Evolutionary conservation across 768 basidiomycete species (phyloP), one percentile per base, ranked within the genome.

Genomic region (Pleurotus giganteus): DNA sequence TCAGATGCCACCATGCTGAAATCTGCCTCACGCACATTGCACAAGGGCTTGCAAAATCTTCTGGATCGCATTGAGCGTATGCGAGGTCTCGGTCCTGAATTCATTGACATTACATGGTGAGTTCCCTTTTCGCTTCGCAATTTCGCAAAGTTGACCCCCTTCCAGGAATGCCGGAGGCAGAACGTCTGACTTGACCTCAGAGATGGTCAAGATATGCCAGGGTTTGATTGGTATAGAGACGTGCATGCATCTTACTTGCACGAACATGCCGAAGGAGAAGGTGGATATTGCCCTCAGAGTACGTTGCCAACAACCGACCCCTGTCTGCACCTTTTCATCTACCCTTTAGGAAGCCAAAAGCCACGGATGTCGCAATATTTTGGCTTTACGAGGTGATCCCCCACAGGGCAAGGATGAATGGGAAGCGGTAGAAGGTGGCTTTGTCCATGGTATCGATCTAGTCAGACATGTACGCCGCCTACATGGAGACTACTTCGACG

Each of bases 31-130:
- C 21, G 24, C 15, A 12, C 23, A 26, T 8, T 26, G 1, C 28
- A 17, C 2, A 61, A 96, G 86, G 92, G 91, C 60, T 74, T 97
- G 44, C 92, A 96, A 87, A 99, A 99, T 70, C 78, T 99, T 29
- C 80, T 97, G 57, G 95, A 98, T 72, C 94, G 97, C 64, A 98
- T 99, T 74, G 96, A 98, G 71, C 91, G 95, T 59, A 98, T 99
- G 97, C 82, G 94, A 51, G 83, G 83, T 6, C 74, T 97, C 31
- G 96, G 97, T 1, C 97, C 97, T 7, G 96, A 97, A 69, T 99
- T 99, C 67, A 89, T 98, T 62, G 96, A 98, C 69, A 96, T 98
- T 65, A 98, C 96, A 68, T 98, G 93, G 93, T 86, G 57, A 44
- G 76, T 56, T 9, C 49, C 39, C 51, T 52, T 57, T 60, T 44